Percentiles rank a stretch among this genome's conserved stretches.
Conservation (phyloP, 805 yeast species). For the Candida cerambycidarum region DNA sequence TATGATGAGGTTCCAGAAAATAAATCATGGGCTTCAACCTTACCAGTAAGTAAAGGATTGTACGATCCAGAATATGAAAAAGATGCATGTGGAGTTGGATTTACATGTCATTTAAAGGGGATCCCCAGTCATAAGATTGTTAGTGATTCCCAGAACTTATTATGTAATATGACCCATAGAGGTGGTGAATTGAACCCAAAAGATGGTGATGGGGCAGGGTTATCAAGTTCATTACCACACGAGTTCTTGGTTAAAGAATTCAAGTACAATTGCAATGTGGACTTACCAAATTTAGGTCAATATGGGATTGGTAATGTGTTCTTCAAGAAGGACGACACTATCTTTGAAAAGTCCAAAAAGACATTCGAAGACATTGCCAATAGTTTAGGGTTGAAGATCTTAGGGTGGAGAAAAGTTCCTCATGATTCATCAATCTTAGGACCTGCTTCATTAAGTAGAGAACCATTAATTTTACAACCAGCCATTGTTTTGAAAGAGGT, state of each 20-base stretch:
- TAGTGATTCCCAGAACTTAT: slow-evolving; percentile 80
- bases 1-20: slow-evolving; percentile 78
- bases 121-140: slow-evolving; percentile 85
- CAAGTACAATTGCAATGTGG: slow-evolving; percentile 61
- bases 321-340: slow-evolving; percentile 81
- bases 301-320: slow-evolving; percentile 95
- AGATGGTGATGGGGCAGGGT: slow-evolving; percentile 99
- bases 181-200: slow-evolving; percentile 98
- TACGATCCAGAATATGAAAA: slow-evolving; percentile 93
- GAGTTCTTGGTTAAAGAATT: slow-evolving; percentile 84
- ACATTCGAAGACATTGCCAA: slow-evolving; percentile 82
- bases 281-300: slow-evolving; percentile 76
- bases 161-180: slow-evolving; percentile 98
- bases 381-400: slow-evolving; percentile 72
- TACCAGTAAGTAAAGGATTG: slow-evolving; percentile 84
- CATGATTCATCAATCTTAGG: slow-evolving; percentile 93
- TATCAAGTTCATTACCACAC: slow-evolving; percentile 89
- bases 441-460: slow-evolving; percentile 91
- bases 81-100: slow-evolving; percentile 99
- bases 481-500: slow-evolving; percentile 62
- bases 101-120: slow-evolving; percentile 93
- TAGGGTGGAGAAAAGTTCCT: slow-evolving; percentile 96
- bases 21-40: slow-evolving; percentile 87
- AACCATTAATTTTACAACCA: slow-evolving; percentile 92
- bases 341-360: slow-evolving; percentile 64